Base-by-base conservation (phyloP, 148 eudicot species). In the Gaultheria prostrata region DNA sequence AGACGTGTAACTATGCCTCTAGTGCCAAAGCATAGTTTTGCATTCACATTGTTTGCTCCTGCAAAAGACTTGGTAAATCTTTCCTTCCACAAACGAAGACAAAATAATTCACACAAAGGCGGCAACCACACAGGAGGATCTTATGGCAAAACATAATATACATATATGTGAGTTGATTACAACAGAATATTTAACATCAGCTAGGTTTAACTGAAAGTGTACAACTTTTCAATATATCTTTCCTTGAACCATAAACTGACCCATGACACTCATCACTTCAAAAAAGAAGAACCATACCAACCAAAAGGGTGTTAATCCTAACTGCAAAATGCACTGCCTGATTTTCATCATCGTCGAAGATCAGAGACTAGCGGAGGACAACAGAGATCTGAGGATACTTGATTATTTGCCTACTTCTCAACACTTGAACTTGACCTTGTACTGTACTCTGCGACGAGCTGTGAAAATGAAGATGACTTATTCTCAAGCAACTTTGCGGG, bases 391-490 rank as follows among this genome's bases (percentile, higher is more conserved):
- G 11, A 49, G 11, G 53, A 53, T 15, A 2, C 32, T 78, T 17
- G 43, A 39, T 39, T 39, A 78, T 12, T 78, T 20, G 81, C 14
- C 17, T 6, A 20, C 49, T 79, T 18, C 35, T 79, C 33, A 12
- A 79, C 56, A 83, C 87, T 87, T 46, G 88, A 88, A 82, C 77
- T 85, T 10, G 89, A 88, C 77, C 89, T 86, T 81, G 80, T 65
- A 70, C 86, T 86, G 79, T 90, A 90, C 79, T 88, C 97, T 3
- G 95, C 92, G 15, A 95, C 94, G 18, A 95, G 95, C 87, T 92
- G 91, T 0, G 95, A 84, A 76, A 95, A 94, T 4, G 87, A 89
- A 2, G 97, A 91, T 0, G 93, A 89, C 67, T 87, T 90, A 39
- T 92, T 81, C 53, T 90, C 93, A 1, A 95, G 87, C 90, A 95